Base-by-base conservation (phyloP, 257 asterid genomes). In the Cynanchum wilfordii region DNA sequence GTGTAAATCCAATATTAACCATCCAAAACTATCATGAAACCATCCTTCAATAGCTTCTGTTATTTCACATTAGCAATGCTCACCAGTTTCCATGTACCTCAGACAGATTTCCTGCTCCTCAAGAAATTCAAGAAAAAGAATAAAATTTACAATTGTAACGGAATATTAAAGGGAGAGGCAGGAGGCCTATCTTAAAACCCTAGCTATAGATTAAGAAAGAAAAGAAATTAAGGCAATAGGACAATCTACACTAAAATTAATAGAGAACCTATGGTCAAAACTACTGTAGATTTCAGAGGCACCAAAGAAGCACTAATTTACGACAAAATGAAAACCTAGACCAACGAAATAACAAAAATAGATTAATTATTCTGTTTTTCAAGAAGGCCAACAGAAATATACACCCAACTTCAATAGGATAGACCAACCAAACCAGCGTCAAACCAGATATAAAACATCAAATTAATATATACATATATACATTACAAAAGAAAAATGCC, bases 311-410 rank as follows among this genome's bases (percentile, higher is more conserved):
- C 24, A 54, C 20, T 10, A 22, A 8, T 45, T 11, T 59, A 49
- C 2, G 15, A 62, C 17, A 7, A n/a, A 29, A 11, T 15, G 12
- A 75, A 75, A 68, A 73, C 69, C 74, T 75, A 58, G 66, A 54
- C 40, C 68, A 12, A 22, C 13, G 57, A 75, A 64, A 16, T 13
- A 67, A 44, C 15, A 1, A 75, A 55, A 24, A 67, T 7, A 8
- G 16, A 20, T 29, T 1, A 12, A 30, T 7, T 5, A 50, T 3
- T 50, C 17, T 3, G 20, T 50, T 51, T 17, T n/a, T 20, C 3
- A 10, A 19, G n/a, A 3, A 19, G 30, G 16, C 33, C 40, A 8
- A 59, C 22, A 72, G 19, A 1, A 42, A 42, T 59, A 29, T 5
- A 69, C 20, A 20, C 33, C 33, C 25, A 19, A 36, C 10, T 16